Evolutionary conservation across 1,284 basidiomycete species (phyloP).

Genomic region (Filobasidium uniguttulatum): DNA sequence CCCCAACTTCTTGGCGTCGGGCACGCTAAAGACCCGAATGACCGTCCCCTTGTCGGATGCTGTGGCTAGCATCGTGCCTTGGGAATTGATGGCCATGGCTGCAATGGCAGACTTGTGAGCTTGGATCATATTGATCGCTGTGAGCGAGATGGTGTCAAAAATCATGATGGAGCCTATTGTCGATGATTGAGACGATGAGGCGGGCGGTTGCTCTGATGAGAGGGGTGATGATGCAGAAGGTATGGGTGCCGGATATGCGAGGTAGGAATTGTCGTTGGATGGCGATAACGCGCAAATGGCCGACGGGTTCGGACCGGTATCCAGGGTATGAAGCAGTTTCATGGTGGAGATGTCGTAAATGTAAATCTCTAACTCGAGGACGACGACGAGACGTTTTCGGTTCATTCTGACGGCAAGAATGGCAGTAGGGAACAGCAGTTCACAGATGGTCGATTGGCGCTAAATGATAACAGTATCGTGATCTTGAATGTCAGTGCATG

Average conservation of each 20-base stretch:
- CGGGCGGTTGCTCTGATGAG: conserved; percentile 41
- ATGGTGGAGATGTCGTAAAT: conserved; percentile 99
- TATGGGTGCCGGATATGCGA: conserved; percentile 89
- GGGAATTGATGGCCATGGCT: conserved; percentile 68
- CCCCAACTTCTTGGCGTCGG: conserved; percentile 80
- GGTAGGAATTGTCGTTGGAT: conserved; percentile 86
- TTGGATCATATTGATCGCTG: conserved; percentile 87
- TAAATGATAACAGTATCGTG: conserved; percentile 29
- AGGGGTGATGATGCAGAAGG: conserved; percentile 60
- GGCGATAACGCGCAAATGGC: conserved; percentile 91
- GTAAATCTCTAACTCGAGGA: conserved; percentile 91
- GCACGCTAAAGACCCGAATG: conserved; percentile 85
- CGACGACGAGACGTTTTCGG: conserved; percentile 86
- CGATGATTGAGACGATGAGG: conserved; percentile 35
- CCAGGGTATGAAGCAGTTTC: conserved; percentile 92
- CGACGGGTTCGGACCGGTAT: conserved; percentile 89
- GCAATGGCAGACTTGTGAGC: conserved; percentile 93
- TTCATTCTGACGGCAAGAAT: conserved; percentile 95
- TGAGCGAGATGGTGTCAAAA: conserved; percentile 82
- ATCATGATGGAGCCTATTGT: conserved; percentile 69
- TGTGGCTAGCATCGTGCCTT: conserved; percentile 83
- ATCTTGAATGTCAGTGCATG: not conserved
- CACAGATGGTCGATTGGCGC: conserved; percentile 98
- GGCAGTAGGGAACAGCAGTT: conserved; percentile 88
- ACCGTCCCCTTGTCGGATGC: conserved; percentile 94